Percentiles rank a stretch among this genome's conserved stretches.
Evolutionary conservation across 352 stramenopile species (phyloP).

Genomic region (Blastocystis sp.): DNA sequence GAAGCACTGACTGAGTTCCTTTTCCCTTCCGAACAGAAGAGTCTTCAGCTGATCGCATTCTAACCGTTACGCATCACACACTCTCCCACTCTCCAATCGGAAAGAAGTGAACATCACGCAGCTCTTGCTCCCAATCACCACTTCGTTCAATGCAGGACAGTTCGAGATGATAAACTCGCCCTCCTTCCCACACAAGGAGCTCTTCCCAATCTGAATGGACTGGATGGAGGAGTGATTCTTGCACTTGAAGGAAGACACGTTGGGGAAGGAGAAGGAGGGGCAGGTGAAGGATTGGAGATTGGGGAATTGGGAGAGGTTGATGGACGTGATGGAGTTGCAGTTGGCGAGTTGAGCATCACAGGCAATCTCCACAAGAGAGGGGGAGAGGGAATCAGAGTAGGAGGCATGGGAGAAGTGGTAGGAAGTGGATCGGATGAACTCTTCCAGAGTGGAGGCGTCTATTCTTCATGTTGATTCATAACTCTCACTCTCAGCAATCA

Average conservation of each 20-base stretch:
- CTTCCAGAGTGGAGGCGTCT: background rate
- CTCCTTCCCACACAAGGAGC: too few species aligned
- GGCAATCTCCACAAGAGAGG: background rate
- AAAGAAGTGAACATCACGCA: too few species aligned
- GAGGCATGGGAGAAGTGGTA: background rate
- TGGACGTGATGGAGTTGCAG: too few species aligned
- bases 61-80: too few species aligned
- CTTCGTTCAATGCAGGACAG: too few species aligned
- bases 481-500: background rate
- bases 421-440: background rate
- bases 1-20: too few species aligned
- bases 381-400: background rate
- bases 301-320: background rate
- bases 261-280: background rate
- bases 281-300: background rate
- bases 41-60: too few species aligned
- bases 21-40: too few species aligned
- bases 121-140: too few species aligned
- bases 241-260: background rate
- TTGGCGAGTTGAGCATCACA: background rate
- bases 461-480: background rate
- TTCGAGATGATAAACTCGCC: too few species aligned
- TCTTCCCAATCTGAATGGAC: too few species aligned
- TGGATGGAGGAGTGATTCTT: background rate
- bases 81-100: too few species aligned